Evolutionary conservation across 176 grass and related monocot genomes (phyloP).

Genomic region (Luzula sylvatica): DNA sequence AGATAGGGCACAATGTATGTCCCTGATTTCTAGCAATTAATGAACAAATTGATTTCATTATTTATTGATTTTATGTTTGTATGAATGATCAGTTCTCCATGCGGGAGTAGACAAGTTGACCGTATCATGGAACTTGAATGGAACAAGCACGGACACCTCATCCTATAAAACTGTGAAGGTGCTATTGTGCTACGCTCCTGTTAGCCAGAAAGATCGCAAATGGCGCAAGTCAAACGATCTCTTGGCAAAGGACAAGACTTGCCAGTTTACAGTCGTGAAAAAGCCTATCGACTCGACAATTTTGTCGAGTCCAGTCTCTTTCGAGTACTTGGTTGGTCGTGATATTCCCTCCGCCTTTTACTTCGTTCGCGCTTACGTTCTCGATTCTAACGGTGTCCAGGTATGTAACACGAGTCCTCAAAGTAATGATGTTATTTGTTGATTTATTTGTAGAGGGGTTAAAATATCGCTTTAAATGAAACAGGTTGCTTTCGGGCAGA

Average conservation of each 20-base stretch:
- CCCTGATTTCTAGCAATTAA: no score
- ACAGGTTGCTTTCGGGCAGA: constrained; percentile 74
- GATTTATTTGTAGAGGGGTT: neutral
- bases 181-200: constrained; percentile 56
- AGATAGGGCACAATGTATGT: no score
- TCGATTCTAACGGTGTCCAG: constrained; percentile 36
- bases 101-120: constrained; percentile 51
- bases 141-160: neutral
- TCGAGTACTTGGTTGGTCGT: constrained; percentile 25
- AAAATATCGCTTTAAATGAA: neutral
- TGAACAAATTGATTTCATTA: no score
- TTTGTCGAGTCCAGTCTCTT: neutral
- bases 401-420: neutral
- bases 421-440: no score
- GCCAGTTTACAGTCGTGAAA: constrained; percentile 39
- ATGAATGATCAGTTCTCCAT: constrained; percentile 46
- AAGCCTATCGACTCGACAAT: constrained; percentile 17
- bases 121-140: constrained; percentile 44
- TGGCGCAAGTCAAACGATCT: constrained; percentile 48
- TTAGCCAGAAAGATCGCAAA: constrained; percentile 47
- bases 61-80: no score
- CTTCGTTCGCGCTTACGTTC: constrained; percentile 55
- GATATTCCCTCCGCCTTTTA: constrained; percentile 56
- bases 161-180: constrained; percentile 47
- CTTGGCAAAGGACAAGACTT: constrained; percentile 77